A percentile compares a stretch with the other conserved stretches of the same genome.
These are phyloP conservation scores for Boeremia lycopersici DNA, from an alignment of 2,329 filamentous ascomycete genomes.

Conservation along the genomic window DNA sequence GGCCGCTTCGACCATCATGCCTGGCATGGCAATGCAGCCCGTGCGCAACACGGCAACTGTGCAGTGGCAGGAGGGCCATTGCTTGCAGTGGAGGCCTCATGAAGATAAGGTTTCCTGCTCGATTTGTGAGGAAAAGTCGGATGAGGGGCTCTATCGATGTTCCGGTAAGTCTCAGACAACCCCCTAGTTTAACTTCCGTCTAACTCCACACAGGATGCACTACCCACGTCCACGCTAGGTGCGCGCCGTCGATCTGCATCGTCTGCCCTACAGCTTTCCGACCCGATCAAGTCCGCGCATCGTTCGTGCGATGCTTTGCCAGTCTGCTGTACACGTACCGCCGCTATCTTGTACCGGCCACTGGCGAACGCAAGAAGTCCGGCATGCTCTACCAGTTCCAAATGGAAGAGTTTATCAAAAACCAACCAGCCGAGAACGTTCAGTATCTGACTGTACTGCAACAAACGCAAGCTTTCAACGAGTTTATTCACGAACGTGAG, in stretches of 20 bases:
- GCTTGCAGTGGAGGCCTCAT: constrained; percentile 68
- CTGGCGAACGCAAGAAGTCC: constrained; percentile 65
- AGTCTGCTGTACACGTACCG: constrained; percentile 73
- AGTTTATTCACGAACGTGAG: constrained; percentile 85
- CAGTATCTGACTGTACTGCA: constrained; percentile 68
- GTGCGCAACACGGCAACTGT: constrained; percentile 79
- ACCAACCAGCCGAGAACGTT: constrained; percentile 67
- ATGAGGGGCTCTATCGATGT: constrained; percentile 78
- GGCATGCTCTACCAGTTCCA: constrained; percentile 69
- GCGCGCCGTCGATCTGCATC: constrained; percentile 64
- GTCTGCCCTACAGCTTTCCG: constrained; percentile 71
- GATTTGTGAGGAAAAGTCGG: constrained; percentile 76
- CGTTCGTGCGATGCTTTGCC: constrained; percentile 72
- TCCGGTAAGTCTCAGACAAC: constrained; percentile 51
- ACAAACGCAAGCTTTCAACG: constrained; percentile 75
- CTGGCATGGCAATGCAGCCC: constrained; percentile 78
- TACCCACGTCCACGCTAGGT: constrained; percentile 62
- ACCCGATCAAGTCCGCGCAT: constrained; percentile 69
- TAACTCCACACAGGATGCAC: constrained; percentile 58
- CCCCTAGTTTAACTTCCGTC: constrained; percentile 12
- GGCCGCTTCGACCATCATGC: constrained; percentile 85
- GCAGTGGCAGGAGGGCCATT: constrained; percentile 86
- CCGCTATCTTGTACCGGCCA: constrained; percentile 64
- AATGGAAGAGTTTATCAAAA: constrained; percentile 69
- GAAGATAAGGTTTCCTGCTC: constrained; percentile 69